phyloP scores from a whole-genome alignment of 2,329 filamentous ascomycete species.

The Xylaria sp. region DNA sequence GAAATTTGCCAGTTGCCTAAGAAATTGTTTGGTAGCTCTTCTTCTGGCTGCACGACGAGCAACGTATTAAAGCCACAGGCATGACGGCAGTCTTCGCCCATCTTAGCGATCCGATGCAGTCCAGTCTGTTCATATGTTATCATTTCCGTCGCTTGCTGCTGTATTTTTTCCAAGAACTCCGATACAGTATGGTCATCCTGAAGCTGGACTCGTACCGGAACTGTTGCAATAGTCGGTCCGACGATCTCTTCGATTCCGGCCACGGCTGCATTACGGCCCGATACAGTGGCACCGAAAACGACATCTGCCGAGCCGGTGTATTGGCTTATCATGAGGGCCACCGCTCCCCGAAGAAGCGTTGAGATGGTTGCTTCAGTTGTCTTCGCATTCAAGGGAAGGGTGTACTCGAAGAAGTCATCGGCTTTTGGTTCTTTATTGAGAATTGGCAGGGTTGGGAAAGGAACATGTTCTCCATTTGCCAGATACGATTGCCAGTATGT shows the following conservation, averaged over 20 bases:
- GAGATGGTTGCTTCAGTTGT: constrained; percentile 3
- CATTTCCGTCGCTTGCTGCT: constrained; percentile 8
- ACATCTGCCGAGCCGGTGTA: constrained; percentile 7
- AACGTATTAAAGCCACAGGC: not conserved
- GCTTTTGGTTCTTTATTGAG: not conserved
- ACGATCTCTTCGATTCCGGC: constrained; percentile 6
- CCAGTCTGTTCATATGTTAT: constrained; percentile 4
- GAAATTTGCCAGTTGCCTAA: constrained; percentile 2
- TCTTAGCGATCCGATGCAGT: not conserved
- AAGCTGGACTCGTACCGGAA: constrained; percentile 6
- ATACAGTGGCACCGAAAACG: constrained; percentile 2
- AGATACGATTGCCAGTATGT: constrained; percentile 7
- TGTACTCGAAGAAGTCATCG: constrained; percentile 1
- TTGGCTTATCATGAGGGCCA: constrained; percentile 7
- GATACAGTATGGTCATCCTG: not conserved
- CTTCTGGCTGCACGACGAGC: constrained; percentile 8
- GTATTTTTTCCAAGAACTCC: not conserved
- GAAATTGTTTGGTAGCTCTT: not conserved
- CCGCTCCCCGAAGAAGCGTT: constrained; percentile 1
- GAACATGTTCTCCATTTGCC: constrained; percentile 8
- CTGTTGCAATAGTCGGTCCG: constrained; percentile 6
- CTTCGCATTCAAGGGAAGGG: not conserved
- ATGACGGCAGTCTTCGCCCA: constrained; percentile 9
- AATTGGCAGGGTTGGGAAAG: constrained; percentile 1
- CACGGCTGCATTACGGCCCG: not conserved